phyloP scores from a whole-genome alignment of 1,139 yeast genomes.

The Magnusiomyces paraingens region DNA sequence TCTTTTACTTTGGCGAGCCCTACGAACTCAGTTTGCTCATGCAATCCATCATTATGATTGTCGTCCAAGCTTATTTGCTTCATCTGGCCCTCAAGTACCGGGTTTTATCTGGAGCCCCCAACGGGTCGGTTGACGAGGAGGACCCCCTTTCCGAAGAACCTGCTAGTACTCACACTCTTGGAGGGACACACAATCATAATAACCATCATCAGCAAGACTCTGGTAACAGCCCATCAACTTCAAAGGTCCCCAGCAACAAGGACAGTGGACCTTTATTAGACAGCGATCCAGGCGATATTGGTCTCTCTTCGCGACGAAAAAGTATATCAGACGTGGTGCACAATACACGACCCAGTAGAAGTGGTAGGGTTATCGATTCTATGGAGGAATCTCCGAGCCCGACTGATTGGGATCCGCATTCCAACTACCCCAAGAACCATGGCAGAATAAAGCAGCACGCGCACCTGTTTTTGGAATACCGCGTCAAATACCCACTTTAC shows the following conservation, averaged over 20 bases:
- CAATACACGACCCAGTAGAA: neutral
- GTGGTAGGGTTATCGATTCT: neutral
- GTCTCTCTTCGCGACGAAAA: neutral
- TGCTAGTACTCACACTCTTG: too few species aligned
- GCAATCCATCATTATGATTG: slow-evolving; percentile 73
- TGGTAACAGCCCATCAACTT: too few species aligned
- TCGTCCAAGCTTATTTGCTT: slow-evolving; percentile 60
- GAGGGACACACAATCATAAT: too few species aligned
- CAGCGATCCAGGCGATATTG: neutral
- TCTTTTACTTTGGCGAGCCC: slow-evolving; percentile 72
- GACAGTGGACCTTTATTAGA: neutral
- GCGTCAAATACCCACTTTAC: too few species aligned
- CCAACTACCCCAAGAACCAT: too few species aligned
- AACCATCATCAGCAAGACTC: too few species aligned
- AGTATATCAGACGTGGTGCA: neutral
- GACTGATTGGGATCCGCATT: too few species aligned
- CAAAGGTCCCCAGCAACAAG: neutral
- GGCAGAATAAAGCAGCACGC: too few species aligned
- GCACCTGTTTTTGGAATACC: too few species aligned
- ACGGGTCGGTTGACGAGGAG: slow-evolving; percentile 20
- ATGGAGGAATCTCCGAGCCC: too few species aligned
- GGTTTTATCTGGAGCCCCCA: slow-evolving; percentile 27
- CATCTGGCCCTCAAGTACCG: slow-evolving; percentile 59
- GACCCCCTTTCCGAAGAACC: slow-evolving; percentile 5
- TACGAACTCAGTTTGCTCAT: slow-evolving; percentile 68